A percentile compares a stretch with the other conserved stretches of the same genome.
These are phyloP conservation scores for Phytophthora ramorum DNA, from an alignment of 352 stramenopile genomes.

Conservation along the genomic window DNA sequence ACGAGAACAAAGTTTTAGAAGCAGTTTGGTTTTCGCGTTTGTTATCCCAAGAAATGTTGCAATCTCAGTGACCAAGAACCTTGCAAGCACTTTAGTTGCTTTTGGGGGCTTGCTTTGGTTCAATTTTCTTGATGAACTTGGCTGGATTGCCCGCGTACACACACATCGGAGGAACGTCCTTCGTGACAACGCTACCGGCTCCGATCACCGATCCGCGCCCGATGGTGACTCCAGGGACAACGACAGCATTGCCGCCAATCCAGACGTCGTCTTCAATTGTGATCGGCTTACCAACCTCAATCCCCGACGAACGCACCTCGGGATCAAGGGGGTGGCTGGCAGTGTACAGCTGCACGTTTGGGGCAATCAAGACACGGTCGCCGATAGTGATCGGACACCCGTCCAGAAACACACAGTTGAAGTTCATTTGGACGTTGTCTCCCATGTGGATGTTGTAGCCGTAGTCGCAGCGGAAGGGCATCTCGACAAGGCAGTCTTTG, in stretches of 20 bases:
- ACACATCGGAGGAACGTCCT: constrained; percentile 66
- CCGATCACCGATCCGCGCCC: constrained; percentile 67
- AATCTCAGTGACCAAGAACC: no score
- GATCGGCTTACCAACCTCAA: constrained; percentile 57
- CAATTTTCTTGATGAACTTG: constrained; percentile 73
- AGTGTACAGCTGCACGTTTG: constrained; percentile 77
- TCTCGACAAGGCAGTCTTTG: constrained; percentile 60
- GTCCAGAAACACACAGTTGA: constrained; percentile 87
- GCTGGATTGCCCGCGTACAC: constrained; percentile 78
- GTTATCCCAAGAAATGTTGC: no score
- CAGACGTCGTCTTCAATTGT: constrained; percentile 87
- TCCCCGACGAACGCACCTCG: constrained; percentile 34
- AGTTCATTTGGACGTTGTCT: constrained; percentile 84
- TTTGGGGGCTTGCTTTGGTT: constrained; percentile 6
- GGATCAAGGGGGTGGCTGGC: constrained; percentile 76
- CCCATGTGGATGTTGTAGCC: constrained; percentile 80
- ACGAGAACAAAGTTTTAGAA: no score
- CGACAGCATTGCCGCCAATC: constrained; percentile 75
- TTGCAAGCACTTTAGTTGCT: background rate
- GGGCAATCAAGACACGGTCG: constrained; percentile 68
- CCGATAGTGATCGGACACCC: constrained; percentile 77
- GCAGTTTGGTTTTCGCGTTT: no score
- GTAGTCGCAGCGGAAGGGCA: constrained; percentile 89
- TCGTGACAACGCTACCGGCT: constrained; percentile 83
- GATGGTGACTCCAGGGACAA: constrained; percentile 71